Evolutionary conservation across 257 asterid genomes (phyloP).

Genomic region (Lycium ferocissimum): DNA sequence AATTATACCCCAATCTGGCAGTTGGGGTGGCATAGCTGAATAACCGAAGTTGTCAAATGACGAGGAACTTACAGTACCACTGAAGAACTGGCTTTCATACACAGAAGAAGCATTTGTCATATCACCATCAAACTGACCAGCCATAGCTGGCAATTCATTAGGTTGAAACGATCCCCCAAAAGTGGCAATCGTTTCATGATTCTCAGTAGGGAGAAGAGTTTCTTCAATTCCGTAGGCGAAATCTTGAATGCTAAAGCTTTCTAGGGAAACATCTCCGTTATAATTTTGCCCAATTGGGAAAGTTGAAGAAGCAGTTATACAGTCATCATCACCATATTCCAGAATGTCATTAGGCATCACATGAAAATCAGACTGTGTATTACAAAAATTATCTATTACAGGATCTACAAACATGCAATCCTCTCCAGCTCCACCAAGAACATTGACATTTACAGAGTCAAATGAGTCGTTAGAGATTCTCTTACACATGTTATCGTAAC

Average conservation of each 20-base stretch:
- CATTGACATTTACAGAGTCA: constrained; percentile 40
- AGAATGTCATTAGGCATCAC: constrained; percentile 32
- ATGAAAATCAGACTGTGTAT: constrained; percentile 42
- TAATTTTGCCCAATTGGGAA: constrained; percentile 42
- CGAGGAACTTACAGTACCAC: constrained; percentile 33
- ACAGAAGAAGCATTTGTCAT: too few relatives aligned
- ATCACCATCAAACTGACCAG: constrained; percentile 22
- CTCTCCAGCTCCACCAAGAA: constrained; percentile 39
- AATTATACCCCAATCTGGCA: constrained; percentile 46
- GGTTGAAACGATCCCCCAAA: constrained; percentile 37
- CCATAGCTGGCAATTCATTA: constrained; percentile 34
- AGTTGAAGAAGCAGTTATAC: constrained; percentile 32
- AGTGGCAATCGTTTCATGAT: constrained; percentile 1
- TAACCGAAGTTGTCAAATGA: constrained; percentile 48
- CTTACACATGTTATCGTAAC: too few relatives aligned
- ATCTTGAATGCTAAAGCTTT: constrained; percentile 33
- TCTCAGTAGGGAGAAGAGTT: constrained; percentile 34
- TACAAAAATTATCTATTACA: constrained; percentile 39
- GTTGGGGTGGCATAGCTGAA: constrained; percentile 45
- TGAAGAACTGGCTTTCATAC: constrained; percentile 31
- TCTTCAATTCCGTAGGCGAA: constrained; percentile 38
- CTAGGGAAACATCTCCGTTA: constrained; percentile 34
- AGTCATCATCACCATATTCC: constrained; percentile 37
- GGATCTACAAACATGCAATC: constrained; percentile 41
- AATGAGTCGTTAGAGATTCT: too few relatives aligned